Evolutionary conservation across 306 rosid species (phyloP).

Genomic region (Vicia faba): DNA sequence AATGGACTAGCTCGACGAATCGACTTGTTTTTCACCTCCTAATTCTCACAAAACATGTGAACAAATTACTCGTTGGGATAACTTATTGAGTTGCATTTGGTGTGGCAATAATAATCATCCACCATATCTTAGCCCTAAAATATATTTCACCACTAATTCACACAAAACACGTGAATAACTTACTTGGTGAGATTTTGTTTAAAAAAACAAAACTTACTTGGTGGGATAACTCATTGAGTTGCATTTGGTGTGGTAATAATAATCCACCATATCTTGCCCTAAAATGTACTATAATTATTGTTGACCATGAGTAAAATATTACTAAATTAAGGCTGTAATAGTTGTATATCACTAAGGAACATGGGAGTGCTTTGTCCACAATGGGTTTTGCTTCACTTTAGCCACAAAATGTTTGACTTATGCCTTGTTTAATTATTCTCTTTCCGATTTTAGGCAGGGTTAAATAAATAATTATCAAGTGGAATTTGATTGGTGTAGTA

Average conservation of each 20-base stretch:
- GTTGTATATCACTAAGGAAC: constrained; percentile 28
- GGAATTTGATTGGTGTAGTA: constrained; percentile 15
- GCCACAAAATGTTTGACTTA: constrained; percentile 39
- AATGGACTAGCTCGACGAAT: too few species aligned
- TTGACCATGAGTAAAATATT: constrained; percentile 8
- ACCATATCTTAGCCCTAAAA: too few species aligned
- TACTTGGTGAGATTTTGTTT: background rate
- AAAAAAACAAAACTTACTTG: too few species aligned
- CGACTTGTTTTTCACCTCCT: background rate
- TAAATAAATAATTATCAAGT: constrained; percentile 32
- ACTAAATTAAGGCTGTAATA: constrained; percentile 5
- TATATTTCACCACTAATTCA: constrained; percentile 30
- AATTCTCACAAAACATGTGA: constrained; percentile 48
- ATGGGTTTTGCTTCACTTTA: constrained; percentile 24
- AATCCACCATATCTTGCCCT: constrained; percentile 27
- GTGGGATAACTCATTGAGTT: background rate
- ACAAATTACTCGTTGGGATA: background rate
- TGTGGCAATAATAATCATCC: constrained; percentile 7
- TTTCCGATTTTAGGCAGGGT: background rate
- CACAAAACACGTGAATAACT: constrained; percentile 42
- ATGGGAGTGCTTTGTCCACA: constrained; percentile 44
- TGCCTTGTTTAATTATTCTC: constrained; percentile 20
- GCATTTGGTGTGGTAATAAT: constrained; percentile 29
- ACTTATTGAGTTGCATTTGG: constrained; percentile 15
- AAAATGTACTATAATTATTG: background rate